Conservation (phyloP, 495 filamentous ascomycete genomes). For the Parachaetomium inaequale region DNA sequence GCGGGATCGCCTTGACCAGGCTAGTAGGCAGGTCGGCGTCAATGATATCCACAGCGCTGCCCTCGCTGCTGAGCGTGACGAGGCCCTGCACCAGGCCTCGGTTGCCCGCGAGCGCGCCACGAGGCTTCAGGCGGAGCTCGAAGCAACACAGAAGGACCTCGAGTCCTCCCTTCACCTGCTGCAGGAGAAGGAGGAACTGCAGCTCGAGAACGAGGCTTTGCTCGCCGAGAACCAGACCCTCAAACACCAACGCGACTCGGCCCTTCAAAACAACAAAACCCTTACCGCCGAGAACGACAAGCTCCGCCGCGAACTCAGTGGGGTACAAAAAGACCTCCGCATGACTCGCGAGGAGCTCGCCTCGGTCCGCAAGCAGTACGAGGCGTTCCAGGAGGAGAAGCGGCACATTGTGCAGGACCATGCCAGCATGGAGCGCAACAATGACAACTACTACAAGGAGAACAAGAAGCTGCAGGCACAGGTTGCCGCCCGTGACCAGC, state of each 20-base stretch:
- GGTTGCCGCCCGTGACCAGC: slow-evolving; percentile 37
- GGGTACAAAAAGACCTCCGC: slow-evolving; percentile 35
- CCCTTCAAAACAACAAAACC: slow-evolving; percentile 28
- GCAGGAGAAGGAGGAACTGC: slow-evolving; percentile 33
- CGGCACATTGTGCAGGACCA: slow-evolving; percentile 39
- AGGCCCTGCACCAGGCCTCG: slow-evolving; percentile 42
- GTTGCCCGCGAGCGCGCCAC: slow-evolving; percentile 44
- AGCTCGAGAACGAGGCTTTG: slow-evolving; percentile 37
- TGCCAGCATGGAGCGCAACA: slow-evolving; percentile 43
- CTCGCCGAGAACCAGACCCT: slow-evolving; percentile 35
- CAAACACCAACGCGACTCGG: slow-evolving; percentile 27
- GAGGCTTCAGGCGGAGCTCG: slow-evolving; percentile 42
- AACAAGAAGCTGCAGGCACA: slow-evolving; percentile 45
- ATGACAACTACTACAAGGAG: slow-evolving; percentile 46
- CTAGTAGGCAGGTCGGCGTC: slow-evolving; percentile 43
- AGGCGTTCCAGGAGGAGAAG: slow-evolving; percentile 38
- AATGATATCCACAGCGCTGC: slow-evolving; percentile 47
- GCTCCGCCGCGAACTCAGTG: slow-evolving; percentile 38
- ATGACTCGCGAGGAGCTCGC: slow-evolving; percentile 36
- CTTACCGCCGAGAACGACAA: slow-evolving; percentile 34
- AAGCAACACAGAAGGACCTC: slow-evolving; percentile 36
- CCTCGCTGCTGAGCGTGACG: slow-evolving; percentile 44
- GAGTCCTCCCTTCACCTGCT: slow-evolving; percentile 31
- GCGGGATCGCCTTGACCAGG: slow-evolving; percentile 43
- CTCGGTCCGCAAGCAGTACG: slow-evolving; percentile 31